A percentile compares a stretch with the other conserved stretches of the same genome.
Conservation (phyloP, 495 filamentous ascomycete genomes). For the Umbilicaria muhlenbergii region DNA sequence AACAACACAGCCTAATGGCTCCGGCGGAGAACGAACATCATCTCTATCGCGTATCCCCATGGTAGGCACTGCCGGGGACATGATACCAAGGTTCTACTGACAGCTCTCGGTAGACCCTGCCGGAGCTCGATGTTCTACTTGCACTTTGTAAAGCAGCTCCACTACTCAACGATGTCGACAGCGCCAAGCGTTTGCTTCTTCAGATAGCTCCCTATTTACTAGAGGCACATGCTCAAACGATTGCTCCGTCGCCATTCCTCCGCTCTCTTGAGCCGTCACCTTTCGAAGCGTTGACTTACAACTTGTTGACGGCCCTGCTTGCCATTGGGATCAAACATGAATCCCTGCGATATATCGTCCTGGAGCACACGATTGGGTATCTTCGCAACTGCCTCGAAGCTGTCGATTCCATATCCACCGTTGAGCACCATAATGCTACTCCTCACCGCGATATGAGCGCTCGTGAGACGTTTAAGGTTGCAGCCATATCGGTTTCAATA, state of each 20-base stretch:
- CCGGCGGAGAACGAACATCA: slow-evolving; percentile 23
- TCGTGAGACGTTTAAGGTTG: slow-evolving; percentile 48
- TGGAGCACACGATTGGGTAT: slow-evolving; percentile 47
- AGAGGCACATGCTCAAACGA: slow-evolving; percentile 62
- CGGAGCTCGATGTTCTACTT: slow-evolving; percentile 79
- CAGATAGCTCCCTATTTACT: slow-evolving; percentile 71
- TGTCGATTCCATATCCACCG: slow-evolving; percentile 24
- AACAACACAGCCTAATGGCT: slow-evolving; percentile 20
- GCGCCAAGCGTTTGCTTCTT: slow-evolving; percentile 53
- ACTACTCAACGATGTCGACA: slow-evolving; percentile 44
- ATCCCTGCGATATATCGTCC: slow-evolving; percentile 43
- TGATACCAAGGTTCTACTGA: slow-evolving; percentile 12
- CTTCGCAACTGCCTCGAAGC: slow-evolving; percentile 46
- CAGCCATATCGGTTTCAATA: slow-evolving; percentile 64
- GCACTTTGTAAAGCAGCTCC: slow-evolving; percentile 80
- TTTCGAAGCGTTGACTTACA: slow-evolving; percentile 70
- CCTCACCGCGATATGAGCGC: slow-evolving; percentile 32
- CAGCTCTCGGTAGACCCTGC: slow-evolving; percentile 32
- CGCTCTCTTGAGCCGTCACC: slow-evolving; percentile 73
- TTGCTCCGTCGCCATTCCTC: slow-evolving; percentile 68
- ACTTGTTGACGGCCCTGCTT: slow-evolving; percentile 64
- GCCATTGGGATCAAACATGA: slow-evolving; percentile 55
- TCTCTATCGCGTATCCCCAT: slow-evolving; percentile 33
- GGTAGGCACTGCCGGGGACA: slow-evolving; percentile 19
- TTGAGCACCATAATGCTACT: slow-evolving; percentile 26